Conservation (phyloP, 2,329 filamentous ascomycete species). For the Ophiostoma montium region DNA sequence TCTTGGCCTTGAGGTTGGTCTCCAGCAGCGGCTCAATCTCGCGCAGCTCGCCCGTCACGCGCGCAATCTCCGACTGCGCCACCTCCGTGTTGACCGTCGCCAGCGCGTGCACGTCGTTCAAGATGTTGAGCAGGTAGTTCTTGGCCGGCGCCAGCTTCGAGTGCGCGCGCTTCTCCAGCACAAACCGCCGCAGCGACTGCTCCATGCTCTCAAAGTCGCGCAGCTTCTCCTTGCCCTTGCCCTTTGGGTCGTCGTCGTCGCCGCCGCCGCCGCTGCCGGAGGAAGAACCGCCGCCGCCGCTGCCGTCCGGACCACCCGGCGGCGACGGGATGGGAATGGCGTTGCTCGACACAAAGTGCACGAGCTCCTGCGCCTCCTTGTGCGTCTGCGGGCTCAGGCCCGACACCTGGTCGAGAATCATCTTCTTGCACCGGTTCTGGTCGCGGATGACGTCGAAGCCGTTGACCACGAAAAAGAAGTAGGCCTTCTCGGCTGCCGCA, state of each 20-base stretch:
- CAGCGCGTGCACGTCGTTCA: constrained; percentile 72
- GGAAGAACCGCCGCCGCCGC: constrained; percentile 38
- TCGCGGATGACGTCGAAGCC: constrained; percentile 90
- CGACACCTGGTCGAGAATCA: constrained; percentile 80
- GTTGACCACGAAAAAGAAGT: constrained; percentile 98
- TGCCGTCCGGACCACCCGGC: constrained; percentile 39
- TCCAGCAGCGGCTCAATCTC: constrained; percentile 78
- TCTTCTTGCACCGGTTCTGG: constrained; percentile 78
- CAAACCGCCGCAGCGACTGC: constrained; percentile 77
- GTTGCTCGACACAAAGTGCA: constrained; percentile 97
- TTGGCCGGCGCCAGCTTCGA: constrained; percentile 93
- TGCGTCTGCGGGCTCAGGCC: constrained; percentile 81
- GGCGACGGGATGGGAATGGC: constrained; percentile 64
- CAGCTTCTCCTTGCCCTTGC: constrained; percentile 76
- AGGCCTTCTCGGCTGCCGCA: constrained; percentile 90
- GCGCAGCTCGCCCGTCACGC: constrained; percentile 65
- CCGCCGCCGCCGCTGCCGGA: constrained; percentile 41
- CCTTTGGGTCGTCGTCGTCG: constrained; percentile 52
- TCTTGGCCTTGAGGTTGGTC: constrained; percentile 64
- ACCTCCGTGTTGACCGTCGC: constrained; percentile 81
- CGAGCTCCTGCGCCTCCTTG: constrained; percentile 83
- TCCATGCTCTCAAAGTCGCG: constrained; percentile 85
- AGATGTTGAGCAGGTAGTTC: constrained; percentile 86
- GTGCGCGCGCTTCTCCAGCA: constrained; percentile 85
- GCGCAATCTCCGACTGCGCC: constrained; percentile 68